A percentile compares a stretch with the other conserved stretches of the same genome.
Evolutionary conservation across 495 filamentous ascomycete genomes (phyloP).

Genomic region (Elasticomyces elasticus): DNA sequence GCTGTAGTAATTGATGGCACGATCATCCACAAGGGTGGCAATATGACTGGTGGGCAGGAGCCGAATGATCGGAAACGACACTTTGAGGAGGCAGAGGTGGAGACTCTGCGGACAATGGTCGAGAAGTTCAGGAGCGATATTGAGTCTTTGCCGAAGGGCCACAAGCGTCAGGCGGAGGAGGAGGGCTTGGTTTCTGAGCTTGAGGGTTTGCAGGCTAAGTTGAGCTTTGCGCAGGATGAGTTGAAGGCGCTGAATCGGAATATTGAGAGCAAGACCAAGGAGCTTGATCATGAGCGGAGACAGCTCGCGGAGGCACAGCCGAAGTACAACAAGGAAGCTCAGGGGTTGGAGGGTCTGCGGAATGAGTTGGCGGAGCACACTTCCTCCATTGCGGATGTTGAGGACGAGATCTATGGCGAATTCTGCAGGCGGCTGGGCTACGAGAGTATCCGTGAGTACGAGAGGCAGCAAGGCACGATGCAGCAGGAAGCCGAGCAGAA

Average conservation of each 20-base stretch:
- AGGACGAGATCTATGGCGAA: slow-evolving; percentile 76
- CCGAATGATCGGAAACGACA: slow-evolving; percentile 62
- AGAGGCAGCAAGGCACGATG: slow-evolving; percentile 79
- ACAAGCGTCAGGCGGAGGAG: slow-evolving; percentile 63
- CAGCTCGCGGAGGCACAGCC: slow-evolving; percentile 66
- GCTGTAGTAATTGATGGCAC: slow-evolving; percentile 86
- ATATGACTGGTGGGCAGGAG: slow-evolving; percentile 90
- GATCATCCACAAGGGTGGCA: slow-evolving; percentile 92
- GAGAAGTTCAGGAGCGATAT: slow-evolving; percentile 68
- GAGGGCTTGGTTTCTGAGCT: slow-evolving; percentile 74
- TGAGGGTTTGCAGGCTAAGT: slow-evolving; percentile 66
- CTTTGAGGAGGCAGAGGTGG: slow-evolving; percentile 83
- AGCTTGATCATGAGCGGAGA: slow-evolving; percentile 59
- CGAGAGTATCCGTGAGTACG: slow-evolving; percentile 81
- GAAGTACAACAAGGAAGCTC: slow-evolving; percentile 62
- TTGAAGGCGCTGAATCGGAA: slow-evolving; percentile 75
- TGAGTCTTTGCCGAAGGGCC: slow-evolving; percentile 60
- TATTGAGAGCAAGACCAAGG: slow-evolving; percentile 72
- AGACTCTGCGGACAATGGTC: slow-evolving; percentile 59
- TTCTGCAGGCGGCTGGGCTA: slow-evolving; percentile 88
- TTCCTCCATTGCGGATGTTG: slow-evolving; percentile 69
- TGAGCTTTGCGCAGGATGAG: slow-evolving; percentile 63
- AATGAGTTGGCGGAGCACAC: slow-evolving; percentile 56
- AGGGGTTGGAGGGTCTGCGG: slow-evolving; percentile 55
- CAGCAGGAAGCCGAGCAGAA: slow-evolving; percentile 84